phyloP scores from a whole-genome alignment of 1,284 basidiomycete species.

The Neolentinus lepideus region DNA sequence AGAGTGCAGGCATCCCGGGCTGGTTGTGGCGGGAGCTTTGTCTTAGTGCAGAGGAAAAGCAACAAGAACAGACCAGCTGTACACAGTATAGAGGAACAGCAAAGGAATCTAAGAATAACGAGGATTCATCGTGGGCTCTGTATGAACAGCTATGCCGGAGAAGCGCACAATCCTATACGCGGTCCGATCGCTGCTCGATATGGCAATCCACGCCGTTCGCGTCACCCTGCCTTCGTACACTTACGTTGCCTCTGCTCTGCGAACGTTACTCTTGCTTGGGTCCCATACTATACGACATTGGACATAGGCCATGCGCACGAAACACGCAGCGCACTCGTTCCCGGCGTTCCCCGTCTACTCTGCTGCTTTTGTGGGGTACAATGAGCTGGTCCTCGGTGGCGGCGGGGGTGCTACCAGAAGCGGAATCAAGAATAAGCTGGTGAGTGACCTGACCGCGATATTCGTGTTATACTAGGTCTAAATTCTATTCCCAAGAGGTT shows the following conservation, averaged over 20 bases:
- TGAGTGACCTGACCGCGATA: conserved; percentile 28
- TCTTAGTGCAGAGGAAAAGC: conserved; percentile 11
- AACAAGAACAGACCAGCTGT: neutral
- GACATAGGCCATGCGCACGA: conserved; percentile 54
- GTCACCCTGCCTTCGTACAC: neutral
- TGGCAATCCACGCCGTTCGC: neutral
- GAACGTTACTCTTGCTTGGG: too few relatives aligned
- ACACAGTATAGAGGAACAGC: too few relatives aligned
- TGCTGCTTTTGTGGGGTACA: conserved; percentile 70
- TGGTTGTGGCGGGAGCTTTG: conserved; percentile 1
- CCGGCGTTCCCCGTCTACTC: conserved; percentile 84
- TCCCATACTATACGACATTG: neutral
- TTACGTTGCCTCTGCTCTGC: too few relatives aligned
- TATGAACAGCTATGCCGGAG: neutral
- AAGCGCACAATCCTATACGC: neutral
- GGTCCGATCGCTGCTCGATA: neutral
- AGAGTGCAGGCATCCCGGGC: neutral
- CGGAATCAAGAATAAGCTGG: conserved; percentile 91
- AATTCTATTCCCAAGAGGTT: conserved; percentile 43
- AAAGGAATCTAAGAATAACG: neutral
- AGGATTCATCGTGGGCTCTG: neutral
- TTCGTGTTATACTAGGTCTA: conserved; percentile 4
- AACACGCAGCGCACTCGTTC: conserved; percentile 72
- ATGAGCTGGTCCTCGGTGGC: conserved; percentile 80
- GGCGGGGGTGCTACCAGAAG: conserved; percentile 78